phyloP scores from a whole-genome alignment of 495 filamentous ascomycete species.

The Acidiella bohemica region DNA sequence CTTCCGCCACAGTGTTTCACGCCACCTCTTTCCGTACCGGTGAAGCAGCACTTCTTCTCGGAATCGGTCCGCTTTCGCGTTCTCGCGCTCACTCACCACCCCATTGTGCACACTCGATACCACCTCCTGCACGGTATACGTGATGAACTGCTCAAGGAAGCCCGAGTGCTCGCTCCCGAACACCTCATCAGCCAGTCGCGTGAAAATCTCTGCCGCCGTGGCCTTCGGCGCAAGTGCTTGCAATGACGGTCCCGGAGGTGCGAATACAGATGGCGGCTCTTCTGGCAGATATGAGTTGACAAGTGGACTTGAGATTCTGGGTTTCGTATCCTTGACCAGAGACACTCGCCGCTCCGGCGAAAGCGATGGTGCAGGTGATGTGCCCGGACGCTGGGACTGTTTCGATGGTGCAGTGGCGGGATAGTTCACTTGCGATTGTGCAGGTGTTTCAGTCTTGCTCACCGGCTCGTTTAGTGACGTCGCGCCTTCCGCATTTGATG shows the following conservation, averaged over 20 bases:
- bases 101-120: conserved; percentile 9
- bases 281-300: too few relatives aligned
- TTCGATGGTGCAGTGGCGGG: conserved; percentile 4
- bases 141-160: conserved; percentile 19
- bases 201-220: conserved; percentile 4
- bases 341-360: conserved; percentile 2
- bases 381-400: neutral
- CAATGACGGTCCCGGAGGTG: too few relatives aligned
- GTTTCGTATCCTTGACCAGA: conserved; percentile 1
- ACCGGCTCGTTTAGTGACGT: neutral
- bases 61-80: conserved; percentile 14
- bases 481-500: neutral
- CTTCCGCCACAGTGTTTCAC: conserved; percentile 12
- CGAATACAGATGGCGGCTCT: too few relatives aligned
- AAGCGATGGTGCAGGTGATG: neutral
- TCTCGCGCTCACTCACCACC: conserved; percentile 5
- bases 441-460: neutral
- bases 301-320: conserved; percentile 15
- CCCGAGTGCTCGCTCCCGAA: conserved; percentile 9
- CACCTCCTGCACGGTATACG: conserved; percentile 8
- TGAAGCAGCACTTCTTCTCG: neutral
- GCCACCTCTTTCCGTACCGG: conserved; percentile 18
- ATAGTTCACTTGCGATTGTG: conserved; percentile 2
- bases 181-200: conserved; percentile 12
- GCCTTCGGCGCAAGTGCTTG: neutral